Base-by-base conservation (phyloP, 306 rosid genomes). In the Fragaria nilgerrensis region DNA sequence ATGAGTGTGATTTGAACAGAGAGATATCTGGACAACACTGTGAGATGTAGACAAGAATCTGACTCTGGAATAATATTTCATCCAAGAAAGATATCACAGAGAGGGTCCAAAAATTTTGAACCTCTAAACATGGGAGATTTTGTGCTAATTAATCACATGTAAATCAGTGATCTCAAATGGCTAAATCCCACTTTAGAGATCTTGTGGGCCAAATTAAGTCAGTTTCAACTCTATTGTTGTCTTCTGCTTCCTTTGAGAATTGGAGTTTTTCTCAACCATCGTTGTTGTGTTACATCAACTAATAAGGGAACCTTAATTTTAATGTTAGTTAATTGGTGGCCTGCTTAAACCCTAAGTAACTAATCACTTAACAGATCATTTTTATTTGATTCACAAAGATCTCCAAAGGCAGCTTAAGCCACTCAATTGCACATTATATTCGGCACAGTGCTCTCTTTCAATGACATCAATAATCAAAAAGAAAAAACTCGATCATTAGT, bases 41-140 rank as follows among this genome's bases (percentile, higher is more conserved):
- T 50, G 74, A 75, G 75, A 70, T 65, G 79, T 25, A 77, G 87
- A 86, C 84, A 84, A 68, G 61, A 80, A 87, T 81, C 83, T n/a
- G 66, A 71, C 22, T 37, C 58, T 62, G 68, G 70, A 69, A 76
- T 65, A 47, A 64, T 39, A 84, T 78, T 61, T 52, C 56, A 85
- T 67, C 73, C 9, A 72, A 79, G 70, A 80, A 72, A 75, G 45
- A 59, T 43, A 43, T 67, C 61, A 68, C 56, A 41, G 44, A 56
- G 69, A 65, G 14, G 75, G 78, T 81, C 77, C 80, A 70, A 76
- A 84, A 59, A 6, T 52, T 52, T 19, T 67, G 52, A 64, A 76
- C 87, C 84, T 77, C 62, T 36, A 74, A 72, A 55, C 75, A 85
- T 47, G 61, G 27, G 77, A 67, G 39, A 37, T 66, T 63, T 75